Evolutionary conservation across 257 asterid genomes (phyloP), one percentile per base, ranked within the genome.

Genomic region (Solanum rostratum): DNA sequence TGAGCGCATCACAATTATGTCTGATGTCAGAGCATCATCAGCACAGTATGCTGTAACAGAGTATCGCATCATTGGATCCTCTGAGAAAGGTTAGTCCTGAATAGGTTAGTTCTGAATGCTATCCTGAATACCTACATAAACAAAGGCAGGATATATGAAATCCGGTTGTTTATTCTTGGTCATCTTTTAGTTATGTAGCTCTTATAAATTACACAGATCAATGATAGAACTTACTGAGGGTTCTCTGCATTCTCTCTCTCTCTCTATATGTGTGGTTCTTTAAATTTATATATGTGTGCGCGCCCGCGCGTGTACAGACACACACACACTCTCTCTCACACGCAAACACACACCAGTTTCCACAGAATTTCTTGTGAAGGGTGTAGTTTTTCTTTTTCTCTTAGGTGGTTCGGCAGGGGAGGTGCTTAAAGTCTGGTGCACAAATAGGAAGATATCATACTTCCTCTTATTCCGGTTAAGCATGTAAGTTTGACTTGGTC

Each of bases 11-110:
- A 93, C 97, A 45, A 91, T 92, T 13, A 86, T 90, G 69, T 93
- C 91, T 85, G 87, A 91, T 83, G 83, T 62, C 84, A 87, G 85
- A 84, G 88, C 89, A 20, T 79, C 85, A 79, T 83, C 93, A 79
- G 93, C 96, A n/a, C 98, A 93, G 85, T 91, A 86, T 91, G 97
- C 98, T 30, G 90, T 91, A 88, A 95, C 98, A 57, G 92, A 91
- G 74, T 96, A 96, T 86, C 92, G 91, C 85, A 96, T 93, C 74
- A 89, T 96, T 84, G 91, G 91, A 86, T 87, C 93, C 78, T 91
- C 97, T 80, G 87, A 89, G 53, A 82, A 84, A 52, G 97, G 98
- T 92, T 65, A 7, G 92, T 85, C 85, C 84, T 82, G 85, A 55
- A 55, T 50, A 52, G 97, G 98, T 92, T 65, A 7, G 92, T 85